Evolutionary conservation across 225 moss, liverwort and hornwort genomes (phyloP).

Genomic region (Takakia lepidozioides): DNA sequence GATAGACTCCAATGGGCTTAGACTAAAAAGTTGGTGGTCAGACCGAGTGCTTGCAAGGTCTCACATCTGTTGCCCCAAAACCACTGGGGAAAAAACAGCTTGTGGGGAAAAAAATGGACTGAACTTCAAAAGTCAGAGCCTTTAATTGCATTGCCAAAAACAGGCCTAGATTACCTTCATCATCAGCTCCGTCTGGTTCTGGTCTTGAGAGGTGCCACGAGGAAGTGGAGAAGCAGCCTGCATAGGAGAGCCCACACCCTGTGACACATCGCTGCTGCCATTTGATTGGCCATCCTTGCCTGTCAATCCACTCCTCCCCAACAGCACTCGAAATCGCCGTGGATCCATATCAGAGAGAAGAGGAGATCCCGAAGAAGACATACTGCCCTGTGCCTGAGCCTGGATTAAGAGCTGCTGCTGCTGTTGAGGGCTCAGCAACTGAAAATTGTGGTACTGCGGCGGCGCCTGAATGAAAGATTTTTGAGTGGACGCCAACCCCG

Average conservation of each 20-base stretch:
- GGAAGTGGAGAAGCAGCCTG: slow-evolving; percentile 86
- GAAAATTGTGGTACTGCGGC: slow-evolving; percentile 85
- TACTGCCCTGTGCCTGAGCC: slow-evolving; percentile 75
- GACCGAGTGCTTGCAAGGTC: too few species aligned
- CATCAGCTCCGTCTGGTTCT: slow-evolving; percentile 57
- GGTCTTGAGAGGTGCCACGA: slow-evolving; percentile 69
- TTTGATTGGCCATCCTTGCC: slow-evolving; percentile 83
- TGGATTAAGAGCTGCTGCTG: slow-evolving; percentile 78
- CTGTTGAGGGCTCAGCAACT: slow-evolving; percentile 67
- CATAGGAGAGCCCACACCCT: slow-evolving; percentile 93
- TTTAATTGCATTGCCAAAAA: too few species aligned
- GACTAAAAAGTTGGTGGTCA: too few species aligned
- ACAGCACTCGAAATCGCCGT: slow-evolving; percentile 74
- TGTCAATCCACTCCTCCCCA: slow-evolving; percentile 58
- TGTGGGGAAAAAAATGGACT: too few species aligned
- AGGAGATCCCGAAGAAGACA: slow-evolving; percentile 73
- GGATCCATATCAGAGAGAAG: slow-evolving; percentile 84
- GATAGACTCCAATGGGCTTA: too few species aligned
- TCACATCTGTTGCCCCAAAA: too few species aligned
- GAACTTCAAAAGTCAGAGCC: too few species aligned
- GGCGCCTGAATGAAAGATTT: slow-evolving; percentile 70
- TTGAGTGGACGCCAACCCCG: slow-evolving; percentile 66
- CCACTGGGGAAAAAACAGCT: too few species aligned
- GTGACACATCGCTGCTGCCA: slow-evolving; percentile 68
- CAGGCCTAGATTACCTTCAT: slow-evolving; percentile 63